A percentile compares a stretch with the other conserved stretches of the same genome.
phyloP scores from a whole-genome alignment of 495 filamentous ascomycete genomes.

The Penicillium coffeae region DNA sequence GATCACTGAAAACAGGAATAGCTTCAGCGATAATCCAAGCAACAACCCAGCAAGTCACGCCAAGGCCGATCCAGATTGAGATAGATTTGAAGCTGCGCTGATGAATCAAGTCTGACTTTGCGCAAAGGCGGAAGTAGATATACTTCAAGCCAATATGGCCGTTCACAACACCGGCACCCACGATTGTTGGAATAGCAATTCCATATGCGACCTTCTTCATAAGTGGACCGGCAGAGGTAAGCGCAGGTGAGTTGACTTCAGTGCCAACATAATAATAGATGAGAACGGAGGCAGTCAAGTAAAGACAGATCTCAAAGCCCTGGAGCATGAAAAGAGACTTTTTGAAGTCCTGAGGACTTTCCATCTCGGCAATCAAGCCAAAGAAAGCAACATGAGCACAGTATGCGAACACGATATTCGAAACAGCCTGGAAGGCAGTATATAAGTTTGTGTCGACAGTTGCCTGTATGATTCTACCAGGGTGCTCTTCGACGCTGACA shows the following conservation, averaged over 20 bases:
- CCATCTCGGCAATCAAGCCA: slow-evolving; percentile 74
- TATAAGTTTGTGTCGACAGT: slow-evolving; percentile 30
- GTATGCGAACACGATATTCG: slow-evolving; percentile 53
- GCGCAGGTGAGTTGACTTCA: slow-evolving; percentile 63
- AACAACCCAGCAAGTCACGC: slow-evolving; percentile 52
- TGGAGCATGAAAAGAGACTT: slow-evolving; percentile 66
- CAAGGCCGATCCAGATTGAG: slow-evolving; percentile 53
- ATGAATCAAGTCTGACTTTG: slow-evolving; percentile 50
- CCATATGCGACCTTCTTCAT: slow-evolving; percentile 75
- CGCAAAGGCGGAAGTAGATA: slow-evolving; percentile 60
- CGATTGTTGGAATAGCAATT: slow-evolving; percentile 69
- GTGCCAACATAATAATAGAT: slow-evolving; percentile 71
- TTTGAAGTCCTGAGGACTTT: slow-evolving; percentile 59
- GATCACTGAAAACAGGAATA: slow-evolving; percentile 64
- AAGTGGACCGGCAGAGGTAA: slow-evolving; percentile 58
- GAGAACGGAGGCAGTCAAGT: slow-evolving; percentile 61
- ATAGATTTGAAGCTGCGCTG: slow-evolving; percentile 45
- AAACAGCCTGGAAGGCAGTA: slow-evolving; percentile 41
- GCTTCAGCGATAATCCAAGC: slow-evolving; percentile 67
- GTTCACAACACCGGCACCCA: slow-evolving; percentile 69
- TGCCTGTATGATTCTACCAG: slow-evolving; percentile 22
- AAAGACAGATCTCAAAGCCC: slow-evolving; percentile 61
- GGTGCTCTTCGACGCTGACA: slow-evolving; percentile 50
- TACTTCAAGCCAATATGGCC: slow-evolving; percentile 60
- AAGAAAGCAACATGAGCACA: slow-evolving; percentile 71